Base-by-base conservation (phyloP, 169 alveolate species). In the Plasmodium gallinaceum region DNA sequence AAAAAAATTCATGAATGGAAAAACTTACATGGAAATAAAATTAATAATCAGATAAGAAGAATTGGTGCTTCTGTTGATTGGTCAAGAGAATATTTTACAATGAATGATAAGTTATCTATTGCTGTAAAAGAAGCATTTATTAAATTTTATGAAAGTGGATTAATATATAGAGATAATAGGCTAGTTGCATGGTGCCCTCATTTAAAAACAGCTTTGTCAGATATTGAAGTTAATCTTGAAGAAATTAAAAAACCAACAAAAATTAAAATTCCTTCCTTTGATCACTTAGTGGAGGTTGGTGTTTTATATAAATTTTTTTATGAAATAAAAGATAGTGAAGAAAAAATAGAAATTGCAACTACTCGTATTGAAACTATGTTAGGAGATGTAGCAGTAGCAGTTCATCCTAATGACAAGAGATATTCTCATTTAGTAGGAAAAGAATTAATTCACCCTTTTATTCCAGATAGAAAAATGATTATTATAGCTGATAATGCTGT, bases 351-450 rank as follows among this genome's bases (percentile, higher is more conserved):
- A 42, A 97, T 96, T 18, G 97, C 98, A 52, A 98, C 99, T 14
- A 98, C 99, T n/a, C 98, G 99, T 78, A 93, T 98, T 24, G 99
- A 99, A 95, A 99, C 99, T 42, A 99, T 99, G 99, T 96, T 99
- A 22, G 99, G 99, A 54, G 99, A 99, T 94, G 98, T 97, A 5
- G 99, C 99, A 0, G 99, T 99, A n/a, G 99, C 99, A 1, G 99
- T 99, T 9, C 98, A 98, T 88, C 99, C 99, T n/a, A 97, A 97
- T 62, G 99, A 99, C 85, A 95, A 90, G 32, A 95, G 99, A 93
- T 71, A 91, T 58, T 20, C 65, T 68, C 96, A 97, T 90, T 90
- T 98, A 78, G 95, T 98, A 42, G 99, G 99, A 16, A 97, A 97
- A 89, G 97, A 97, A 88, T 95, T 98, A 20, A 90, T 96, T 26